Evolutionary conservation across 129 eudicot genomes (phyloP).

Genomic region (Gnaphalium uliginosum): DNA sequence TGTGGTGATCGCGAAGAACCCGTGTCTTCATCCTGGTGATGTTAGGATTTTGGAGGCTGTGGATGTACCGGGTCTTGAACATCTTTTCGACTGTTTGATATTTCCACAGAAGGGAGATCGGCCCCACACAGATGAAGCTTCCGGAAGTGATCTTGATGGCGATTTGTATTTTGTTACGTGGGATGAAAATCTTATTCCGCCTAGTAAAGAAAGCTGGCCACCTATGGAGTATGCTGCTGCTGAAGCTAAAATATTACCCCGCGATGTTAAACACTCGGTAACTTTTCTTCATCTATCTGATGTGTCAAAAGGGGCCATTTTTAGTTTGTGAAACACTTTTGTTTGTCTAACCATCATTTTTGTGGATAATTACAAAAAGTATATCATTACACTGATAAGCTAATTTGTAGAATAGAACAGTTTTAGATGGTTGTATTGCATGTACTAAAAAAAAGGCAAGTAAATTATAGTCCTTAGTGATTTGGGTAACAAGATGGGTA

Average conservation of each 20-base stretch:
- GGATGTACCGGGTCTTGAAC: slow-evolving; percentile 9
- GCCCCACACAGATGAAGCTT: slow-evolving; percentile 15
- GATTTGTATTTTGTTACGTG: slow-evolving; percentile 11
- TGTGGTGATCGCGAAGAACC: slow-evolving; percentile 12
- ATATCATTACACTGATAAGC: neutral
- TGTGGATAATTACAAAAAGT: neutral
- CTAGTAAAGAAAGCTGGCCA: slow-evolving; percentile 13
- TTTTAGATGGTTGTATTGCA: neutral
- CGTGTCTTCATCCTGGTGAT: slow-evolving; percentile 18
- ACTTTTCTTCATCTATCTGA: neutral
- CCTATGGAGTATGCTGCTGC: slow-evolving; percentile 13
- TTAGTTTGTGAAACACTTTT: neutral
- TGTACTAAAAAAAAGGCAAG: neutral
- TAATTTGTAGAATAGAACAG: neutral
- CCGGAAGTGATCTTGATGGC: slow-evolving; percentile 16
- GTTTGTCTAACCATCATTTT: neutral
- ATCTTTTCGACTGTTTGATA: slow-evolving; percentile 4
- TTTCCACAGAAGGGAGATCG: slow-evolving; percentile 13
- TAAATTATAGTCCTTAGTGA: too few relatives aligned
- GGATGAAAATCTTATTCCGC: slow-evolving; percentile 13
- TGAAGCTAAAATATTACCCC: slow-evolving; percentile 7
- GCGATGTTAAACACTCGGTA: neutral
- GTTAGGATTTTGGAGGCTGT: slow-evolving; percentile 10
- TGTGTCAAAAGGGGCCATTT: neutral
- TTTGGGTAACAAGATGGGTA: neutral